Base-by-base conservation (phyloP, 352 stramenopile genomes). In the Globisporangium ultimum region DNA sequence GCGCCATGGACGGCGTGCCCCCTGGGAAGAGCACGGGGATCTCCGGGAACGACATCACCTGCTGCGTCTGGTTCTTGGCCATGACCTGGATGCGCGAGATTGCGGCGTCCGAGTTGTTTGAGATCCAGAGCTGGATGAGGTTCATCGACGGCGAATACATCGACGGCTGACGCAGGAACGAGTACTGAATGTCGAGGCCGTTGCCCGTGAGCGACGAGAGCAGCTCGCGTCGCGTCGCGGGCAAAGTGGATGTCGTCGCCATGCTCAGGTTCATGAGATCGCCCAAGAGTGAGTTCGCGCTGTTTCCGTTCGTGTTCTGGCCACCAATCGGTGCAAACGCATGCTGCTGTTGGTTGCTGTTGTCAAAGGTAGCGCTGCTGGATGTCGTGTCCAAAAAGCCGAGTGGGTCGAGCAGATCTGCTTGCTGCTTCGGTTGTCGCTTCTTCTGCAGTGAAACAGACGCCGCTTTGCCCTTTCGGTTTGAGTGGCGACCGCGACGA, bases 11-110 rank as follows among this genome's bases (percentile, higher is more conserved):
- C 15, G 77, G 74, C 8, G 74, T 81, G 12, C 72, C 87, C 11
- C 87, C 87, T 45, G 88, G 82, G 52, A 93, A 91, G 22, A 97
- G 60, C 11, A 95, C 77, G 11, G 88, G 78, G 18, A 96, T 77
- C 60, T 96, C 83, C 3, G 82, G 73, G 63, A 93, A 97, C 17
- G 85, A 72, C 42, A 93, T 67, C 22, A 97, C 74, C 34, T 82
- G 67, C 47, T 53, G 20, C 32, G 34, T 20, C 43, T 64, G 49
- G 17, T 67, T 71, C 52, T 59, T 80, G 2, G 63, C 66, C 34
- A 76, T 48, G 4, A 82, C 61, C 65, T 85, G 68, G 32, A 85
- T 66, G 14, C 66, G 59, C 3, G 80, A 80, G 51, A 93, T 78
- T 1, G 80, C 72, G 5, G 80, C 72, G n/a, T 64, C 71, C 5